Conservation (phyloP, 768 basidiomycete species). For the Albatrellus ellisii region DNA sequence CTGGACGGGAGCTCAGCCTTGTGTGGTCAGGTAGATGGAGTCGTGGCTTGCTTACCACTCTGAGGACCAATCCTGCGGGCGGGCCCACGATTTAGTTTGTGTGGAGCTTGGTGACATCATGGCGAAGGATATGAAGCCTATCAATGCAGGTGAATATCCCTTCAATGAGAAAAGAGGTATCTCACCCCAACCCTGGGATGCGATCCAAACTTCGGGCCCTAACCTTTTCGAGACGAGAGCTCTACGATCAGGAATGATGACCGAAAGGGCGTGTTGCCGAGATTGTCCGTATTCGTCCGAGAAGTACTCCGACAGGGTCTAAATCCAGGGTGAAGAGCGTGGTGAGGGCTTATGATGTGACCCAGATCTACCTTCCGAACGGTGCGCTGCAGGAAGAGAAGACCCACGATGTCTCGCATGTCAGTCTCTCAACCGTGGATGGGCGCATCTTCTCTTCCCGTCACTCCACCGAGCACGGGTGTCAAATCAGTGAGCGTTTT, state of each 20-base stretch:
- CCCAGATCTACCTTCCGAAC: slow-evolving; percentile 47
- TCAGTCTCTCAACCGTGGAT: neutral
- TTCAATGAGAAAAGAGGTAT: slow-evolving; percentile 44
- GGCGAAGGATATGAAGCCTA: slow-evolving; percentile 39
- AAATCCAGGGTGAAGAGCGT: slow-evolving; percentile 54
- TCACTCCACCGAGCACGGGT: slow-evolving; percentile 56
- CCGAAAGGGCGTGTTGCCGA: slow-evolving; percentile 47
- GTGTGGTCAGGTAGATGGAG: neutral
- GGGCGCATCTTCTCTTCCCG: slow-evolving; percentile 41
- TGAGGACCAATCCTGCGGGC: slow-evolving; percentile 54
- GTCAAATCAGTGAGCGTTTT: slow-evolving; percentile 54
- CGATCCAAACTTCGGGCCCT: slow-evolving; percentile 57
- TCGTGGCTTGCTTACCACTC: slow-evolving; percentile 29
- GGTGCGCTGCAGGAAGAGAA: slow-evolving; percentile 23
- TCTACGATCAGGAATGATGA: slow-evolving; percentile 29
- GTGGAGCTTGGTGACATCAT: slow-evolving; percentile 53
- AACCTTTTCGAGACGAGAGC: slow-evolving; percentile 53
- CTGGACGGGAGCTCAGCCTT: slow-evolving; percentile 16
- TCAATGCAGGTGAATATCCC: slow-evolving; percentile 34
- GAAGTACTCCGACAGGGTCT: slow-evolving; percentile 48
- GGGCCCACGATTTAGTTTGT: slow-evolving; percentile 44
- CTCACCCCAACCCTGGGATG: slow-evolving; percentile 48
- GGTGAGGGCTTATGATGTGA: slow-evolving; percentile 46
- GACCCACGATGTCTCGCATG: neutral
- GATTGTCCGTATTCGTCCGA: slow-evolving; percentile 57